A percentile compares a stretch with the other conserved stretches of the same genome.
These are phyloP conservation scores for Phlebiopsis gigantea DNA, from an alignment of 768 basidiomycete genomes.

Conservation along the genomic window DNA sequence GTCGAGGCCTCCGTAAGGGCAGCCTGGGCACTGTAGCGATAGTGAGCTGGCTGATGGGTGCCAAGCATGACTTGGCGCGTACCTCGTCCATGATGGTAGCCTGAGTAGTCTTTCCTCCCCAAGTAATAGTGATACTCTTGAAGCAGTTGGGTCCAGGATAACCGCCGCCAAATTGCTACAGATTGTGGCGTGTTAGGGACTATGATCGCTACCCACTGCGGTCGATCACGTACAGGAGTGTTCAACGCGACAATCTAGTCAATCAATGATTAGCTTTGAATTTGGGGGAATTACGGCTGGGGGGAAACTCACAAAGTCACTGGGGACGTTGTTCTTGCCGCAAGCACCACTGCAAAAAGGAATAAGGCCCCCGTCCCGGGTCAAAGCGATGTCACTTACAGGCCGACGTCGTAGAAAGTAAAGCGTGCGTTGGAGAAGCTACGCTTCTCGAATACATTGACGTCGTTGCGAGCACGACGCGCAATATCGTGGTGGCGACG, in stretches of 20 bases:
- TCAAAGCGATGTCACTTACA: conserved; percentile 20
- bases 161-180: conserved; percentile 46
- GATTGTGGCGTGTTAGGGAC: conserved; percentile 2
- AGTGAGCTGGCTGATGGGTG: neutral
- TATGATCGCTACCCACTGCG: neutral
- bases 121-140: conserved; percentile 53
- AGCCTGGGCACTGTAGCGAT: conserved; percentile 54
- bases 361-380: neutral
- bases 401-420: conserved; percentile 32
- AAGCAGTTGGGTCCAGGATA: conserved; percentile 67
- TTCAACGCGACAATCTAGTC: conserved; percentile 32
- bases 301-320: conserved; percentile 27
- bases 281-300: neutral
- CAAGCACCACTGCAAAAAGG: conserved; percentile 14
- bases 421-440: conserved; percentile 23
- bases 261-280: neutral
- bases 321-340: conserved; percentile 25
- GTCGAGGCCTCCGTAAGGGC: conserved; percentile 63
- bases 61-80: conserved; percentile 2
- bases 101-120: conserved; percentile 49
- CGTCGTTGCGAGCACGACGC: conserved; percentile 16
- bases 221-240: conserved; percentile 28
- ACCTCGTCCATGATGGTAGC: conserved; percentile 67
- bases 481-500: conserved; percentile 27
- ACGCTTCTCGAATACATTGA: conserved; percentile 14